Base-by-base conservation (phyloP, 768 basidiomycete species). In the Multifurca ochricompacta region DNA sequence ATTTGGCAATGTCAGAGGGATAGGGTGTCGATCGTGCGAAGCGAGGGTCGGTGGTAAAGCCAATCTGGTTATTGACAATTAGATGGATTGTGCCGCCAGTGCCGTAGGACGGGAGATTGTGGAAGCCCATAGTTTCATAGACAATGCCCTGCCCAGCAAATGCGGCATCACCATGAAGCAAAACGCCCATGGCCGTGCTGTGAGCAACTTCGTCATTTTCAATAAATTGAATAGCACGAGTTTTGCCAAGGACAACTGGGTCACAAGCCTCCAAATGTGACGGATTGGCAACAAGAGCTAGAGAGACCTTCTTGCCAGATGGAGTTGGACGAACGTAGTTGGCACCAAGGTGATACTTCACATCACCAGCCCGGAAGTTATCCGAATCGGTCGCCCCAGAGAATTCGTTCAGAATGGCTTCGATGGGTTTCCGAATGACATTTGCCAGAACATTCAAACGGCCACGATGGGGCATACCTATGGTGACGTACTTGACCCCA, bases 401-500 rank as follows among this genome's bases (percentile, higher is more conserved):
- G 69, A 98, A 98, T 71, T 98, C 95, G 72, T 97, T 95, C 51
- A 99, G 74, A 67, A 99, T 97, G 58, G 91, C 96, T 71, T 98
- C 95, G 61, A 94, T 83, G 18, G 96, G 96, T 75, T 98, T 98
- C 56, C 96, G 86, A 63, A 99, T 94, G 69, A 99, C 96, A 70
- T 99, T 99, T 59, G 85, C 95, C 62, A 99, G 80, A 39, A 99
- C 93, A 66, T 99, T 99, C 59, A 99, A 80, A 66, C 96, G 89
- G 49, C 96, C 96, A 70, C 96, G 92, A 75, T 99, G 96, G 21
- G 96, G 93, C 96, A 99, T 99, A 64, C 96, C 96, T 45, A 98
- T 91, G 48, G 93, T 95, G 69, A 98, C 85, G 65, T 91, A 82
- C 71, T 95, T 95, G 63, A 96, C 85, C 47, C 96, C 96, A 60